These are phyloP conservation scores for Akebia trifoliata DNA, from an alignment of 164 flowering plant genomes.

Conservation along the genomic window DNA sequence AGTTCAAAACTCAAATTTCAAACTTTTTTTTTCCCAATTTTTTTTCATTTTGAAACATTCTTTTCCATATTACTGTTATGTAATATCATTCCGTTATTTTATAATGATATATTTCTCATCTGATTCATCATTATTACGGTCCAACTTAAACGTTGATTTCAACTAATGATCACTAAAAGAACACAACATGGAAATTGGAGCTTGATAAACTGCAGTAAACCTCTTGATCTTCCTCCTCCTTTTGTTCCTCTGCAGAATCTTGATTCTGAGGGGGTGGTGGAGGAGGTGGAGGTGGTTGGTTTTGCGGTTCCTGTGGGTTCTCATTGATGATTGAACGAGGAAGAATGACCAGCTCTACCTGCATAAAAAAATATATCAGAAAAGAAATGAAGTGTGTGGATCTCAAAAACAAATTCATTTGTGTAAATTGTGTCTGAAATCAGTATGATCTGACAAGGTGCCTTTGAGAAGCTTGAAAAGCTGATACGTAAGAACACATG, in stretches of 20 bases:
- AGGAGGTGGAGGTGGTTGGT: constrained; percentile 90
- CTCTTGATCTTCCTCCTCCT: constrained; percentile 75
- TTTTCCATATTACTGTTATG: too few relatives aligned
- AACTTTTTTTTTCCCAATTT: too few relatives aligned
- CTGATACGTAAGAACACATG: too few relatives aligned
- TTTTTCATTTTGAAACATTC: too few relatives aligned
- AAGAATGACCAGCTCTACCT: constrained; percentile 95
- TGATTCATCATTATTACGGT: too few relatives aligned
- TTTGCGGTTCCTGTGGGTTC: constrained; percentile 80
- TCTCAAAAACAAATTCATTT: not conserved
- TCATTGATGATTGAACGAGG: constrained; percentile 83
- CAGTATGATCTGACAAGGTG: too few relatives aligned
- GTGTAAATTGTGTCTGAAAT: too few relatives aligned
- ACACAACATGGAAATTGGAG: constrained; percentile 3
- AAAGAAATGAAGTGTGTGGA: not conserved
- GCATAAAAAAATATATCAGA: constrained; percentile 12
- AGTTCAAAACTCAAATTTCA: too few relatives aligned
- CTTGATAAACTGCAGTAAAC: constrained; percentile 22
- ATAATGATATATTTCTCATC: too few relatives aligned
- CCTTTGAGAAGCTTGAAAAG: too few relatives aligned
- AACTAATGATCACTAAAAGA: not conserved
- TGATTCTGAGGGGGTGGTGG: constrained; percentile 94
- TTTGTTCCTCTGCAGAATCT: constrained; percentile 75
- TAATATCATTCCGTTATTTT: too few relatives aligned
- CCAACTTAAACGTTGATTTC: too few relatives aligned